Base-by-base conservation (phyloP, 2,329 filamentous ascomycete genomes). In the Stagonosporopsis vannaccii region DNA sequence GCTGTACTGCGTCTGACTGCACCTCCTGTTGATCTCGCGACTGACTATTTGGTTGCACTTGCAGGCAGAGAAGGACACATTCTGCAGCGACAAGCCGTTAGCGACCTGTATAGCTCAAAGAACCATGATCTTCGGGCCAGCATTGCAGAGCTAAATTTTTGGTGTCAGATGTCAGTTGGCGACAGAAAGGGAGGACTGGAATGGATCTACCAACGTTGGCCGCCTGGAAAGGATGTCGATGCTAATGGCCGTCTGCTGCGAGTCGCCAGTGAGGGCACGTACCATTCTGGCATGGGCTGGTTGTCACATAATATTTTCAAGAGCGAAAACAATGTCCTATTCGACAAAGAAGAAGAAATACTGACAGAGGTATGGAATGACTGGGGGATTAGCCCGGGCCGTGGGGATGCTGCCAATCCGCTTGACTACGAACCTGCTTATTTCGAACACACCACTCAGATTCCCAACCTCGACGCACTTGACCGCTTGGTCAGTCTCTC, bases 141-240 rank as follows among this genome's bases (percentile, higher is more conserved):
- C 2, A 86, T 99, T 44, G 87, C 84, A 52, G 92, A 98, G 59
- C 83, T 99, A 25, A 89, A 96, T 72, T 95, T 96, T 72, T 99
- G 94, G 94, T 99, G 96, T 73, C 95, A 99, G 73, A 92, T 98
- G 77, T 92, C 90, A 0, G 87, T 99, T 9, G 96, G 95, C 5
- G 95, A 97, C 71, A 82, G 86, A n/a, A 90, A 90, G 65, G 90
- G 90, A 19, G 94, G 95, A 0, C 84, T 96, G 40, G 90, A 94
- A 67, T 99, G 96, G 94, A 91, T 96, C 66, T 87, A 90, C 65
- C 86, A 89, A 43, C 84, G 89, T 53, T 94, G 88, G 87, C 90
- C 91, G 8, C 84, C 83, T 40, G 90, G 90, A 0, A 82, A 82
- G 22, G 90, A 94, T 67, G 69, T 88, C 3, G 88, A 94, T 66